Percentiles rank a stretch among this genome's conserved stretches.
Evolutionary conservation across 345 rosid species (phyloP).

Genomic region (Turnera subulata): DNA sequence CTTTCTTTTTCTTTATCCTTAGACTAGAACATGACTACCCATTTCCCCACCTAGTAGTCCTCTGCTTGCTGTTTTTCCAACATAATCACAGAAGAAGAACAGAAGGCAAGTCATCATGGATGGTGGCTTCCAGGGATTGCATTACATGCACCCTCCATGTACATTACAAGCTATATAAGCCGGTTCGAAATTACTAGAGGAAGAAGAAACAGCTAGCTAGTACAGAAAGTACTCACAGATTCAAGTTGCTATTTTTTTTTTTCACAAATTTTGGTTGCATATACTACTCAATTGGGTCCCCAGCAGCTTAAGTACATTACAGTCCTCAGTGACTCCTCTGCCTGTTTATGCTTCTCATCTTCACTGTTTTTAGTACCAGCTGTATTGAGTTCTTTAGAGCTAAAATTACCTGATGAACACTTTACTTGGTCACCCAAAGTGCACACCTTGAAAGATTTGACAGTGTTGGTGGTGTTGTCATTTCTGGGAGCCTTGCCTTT

Average conservation of each 20-base stretch:
- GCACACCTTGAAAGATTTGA: slow-evolving; percentile 5
- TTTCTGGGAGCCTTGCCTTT: slow-evolving; percentile 16
- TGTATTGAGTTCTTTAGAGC: background rate
- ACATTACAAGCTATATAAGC: background rate
- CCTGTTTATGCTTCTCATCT: slow-evolving; percentile 24
- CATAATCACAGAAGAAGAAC: background rate
- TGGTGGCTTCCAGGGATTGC: background rate
- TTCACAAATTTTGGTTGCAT: background rate
- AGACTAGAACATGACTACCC: background rate
- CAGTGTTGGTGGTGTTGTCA: background rate
- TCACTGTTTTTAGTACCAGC: slow-evolving; percentile 6
- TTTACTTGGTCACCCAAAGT: slow-evolving; percentile 5
- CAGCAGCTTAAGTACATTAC: slow-evolving; percentile 43
- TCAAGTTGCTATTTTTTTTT: no score
- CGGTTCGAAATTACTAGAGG: background rate
- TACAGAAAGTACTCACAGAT: background rate
- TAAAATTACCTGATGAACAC: slow-evolving; percentile 16
- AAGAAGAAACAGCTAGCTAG: background rate
- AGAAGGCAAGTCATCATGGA: background rate
- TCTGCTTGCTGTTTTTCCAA: background rate
- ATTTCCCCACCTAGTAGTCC: background rate
- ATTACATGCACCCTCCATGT: background rate
- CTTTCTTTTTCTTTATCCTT: no score
- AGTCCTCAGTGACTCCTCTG: slow-evolving; percentile 42
- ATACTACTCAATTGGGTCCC: slow-evolving; percentile 28